Conservation (phyloP, 305 asterid genomes). For the Nicotiana rustica region DNA sequence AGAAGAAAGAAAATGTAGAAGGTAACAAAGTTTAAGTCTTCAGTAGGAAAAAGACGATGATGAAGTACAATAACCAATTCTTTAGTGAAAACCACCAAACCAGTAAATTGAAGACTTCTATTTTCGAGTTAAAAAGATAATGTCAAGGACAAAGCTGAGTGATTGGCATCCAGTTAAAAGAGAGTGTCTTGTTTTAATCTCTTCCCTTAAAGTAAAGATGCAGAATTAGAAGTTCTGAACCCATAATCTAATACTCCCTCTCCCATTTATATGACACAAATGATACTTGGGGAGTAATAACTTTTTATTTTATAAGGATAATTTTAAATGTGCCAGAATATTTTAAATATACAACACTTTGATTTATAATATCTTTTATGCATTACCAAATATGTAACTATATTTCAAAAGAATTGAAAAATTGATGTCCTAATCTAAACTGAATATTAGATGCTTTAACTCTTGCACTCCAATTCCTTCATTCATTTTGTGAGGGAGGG, state of each 20-base stretch:
- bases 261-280: conserved; percentile 9
- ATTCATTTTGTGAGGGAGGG: not conserved
- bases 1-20: conserved; percentile 24
- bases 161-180: conserved; percentile 11
- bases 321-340: not conserved
- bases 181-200: not conserved
- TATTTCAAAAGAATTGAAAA: not conserved
- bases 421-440: conserved; percentile 1
- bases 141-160: conserved; percentile 14
- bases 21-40: not conserved
- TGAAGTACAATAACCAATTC: not conserved
- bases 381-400: not conserved
- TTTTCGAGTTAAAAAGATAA: not conserved
- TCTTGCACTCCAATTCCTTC: conserved; percentile 11
- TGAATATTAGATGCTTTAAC: conserved; percentile 14
- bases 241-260: conserved; percentile 18
- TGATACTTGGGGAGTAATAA: not conserved
- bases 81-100: not conserved
- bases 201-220: not conserved
- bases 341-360: not conserved
- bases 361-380: not conserved
- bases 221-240: conserved; percentile 23
- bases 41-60: conserved; percentile 16
- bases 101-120: not conserved
- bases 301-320: not conserved